Base-by-base conservation (phyloP, 345 rosid species). In the Litchi chinensis region DNA sequence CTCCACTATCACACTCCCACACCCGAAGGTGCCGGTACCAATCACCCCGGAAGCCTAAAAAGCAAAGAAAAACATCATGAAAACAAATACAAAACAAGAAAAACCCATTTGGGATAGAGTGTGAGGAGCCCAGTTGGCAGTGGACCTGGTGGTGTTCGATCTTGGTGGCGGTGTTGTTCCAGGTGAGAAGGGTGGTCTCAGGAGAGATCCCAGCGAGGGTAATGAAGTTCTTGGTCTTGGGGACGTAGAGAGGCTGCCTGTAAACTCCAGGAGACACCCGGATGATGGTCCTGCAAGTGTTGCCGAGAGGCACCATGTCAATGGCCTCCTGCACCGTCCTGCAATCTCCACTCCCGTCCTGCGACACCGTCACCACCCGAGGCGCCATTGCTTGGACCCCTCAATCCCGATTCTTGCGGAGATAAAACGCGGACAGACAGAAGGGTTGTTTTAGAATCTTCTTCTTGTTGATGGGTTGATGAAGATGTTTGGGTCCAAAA, bases 91-190 rank as follows among this genome's bases (percentile, higher is more conserved):
- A 46, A 46, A 7, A 7, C 8, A 64, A 65, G 73, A 68, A 43
- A 59, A 57, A 13, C 62, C 60, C 37, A 22, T 69, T 69, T 44
- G 0, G n/a, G 43, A 7, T 24, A 8, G 79, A n/a, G 19, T 56
- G 60, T 15, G 71, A 46, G 48, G 62, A n/a, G 56, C 70, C 79
- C 73, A 65, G 68, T 64, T 71, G 65, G 39, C 19, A 18, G 41
- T n/a, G 41, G 73, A 94, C 98, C 97, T 96, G 98, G 81, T 93
- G 98, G 81, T 96, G 98, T 10, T 96, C 91, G 71, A 94, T 96
- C 56, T 86, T 87, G 44, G 93, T 22, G 83, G 98, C 94, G 44
- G 94, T 93, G 74, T 94, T 96, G 86, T 94, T 87, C 97, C 98
- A 96, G 52, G 95, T 88, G 24, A 96, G 82, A 40, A 92, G 71